These are phyloP conservation scores for Thalassiosira mediterranea DNA, from an alignment of 352 stramenopile species.

Conservation along the genomic window DNA sequence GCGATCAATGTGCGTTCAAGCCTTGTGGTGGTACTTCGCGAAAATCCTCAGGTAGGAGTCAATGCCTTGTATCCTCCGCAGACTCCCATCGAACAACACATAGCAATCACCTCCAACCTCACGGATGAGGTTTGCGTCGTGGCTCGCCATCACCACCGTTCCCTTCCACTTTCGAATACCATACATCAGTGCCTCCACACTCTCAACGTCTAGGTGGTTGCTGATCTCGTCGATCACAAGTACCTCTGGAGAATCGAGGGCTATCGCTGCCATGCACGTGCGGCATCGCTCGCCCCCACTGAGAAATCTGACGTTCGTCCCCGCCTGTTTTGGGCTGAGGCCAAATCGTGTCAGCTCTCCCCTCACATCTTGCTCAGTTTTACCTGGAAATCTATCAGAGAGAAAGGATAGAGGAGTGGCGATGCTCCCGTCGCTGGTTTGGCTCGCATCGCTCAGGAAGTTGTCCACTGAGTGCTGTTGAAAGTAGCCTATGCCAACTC, in stretches of 20 bases:
- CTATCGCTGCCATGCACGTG: conserved; percentile 94
- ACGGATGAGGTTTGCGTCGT: conserved; percentile 69
- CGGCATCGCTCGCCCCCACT: conserved; percentile 95
- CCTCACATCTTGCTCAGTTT: conserved; percentile 76
- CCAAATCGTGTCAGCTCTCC: conserved; percentile 77
- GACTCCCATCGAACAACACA: conserved; percentile 60
- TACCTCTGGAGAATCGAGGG: conserved; percentile 93
- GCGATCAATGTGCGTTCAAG: too few relatives aligned
- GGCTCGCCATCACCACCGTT: conserved; percentile 58
- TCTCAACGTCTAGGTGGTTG: conserved; percentile 86
- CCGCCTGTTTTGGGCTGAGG: conserved; percentile 61
- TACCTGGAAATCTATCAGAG: conserved; percentile 49
- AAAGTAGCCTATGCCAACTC: conserved; percentile 63
- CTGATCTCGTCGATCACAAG: conserved; percentile 87
- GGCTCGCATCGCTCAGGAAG: conserved; percentile 32
- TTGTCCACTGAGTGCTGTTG: conserved; percentile 92
- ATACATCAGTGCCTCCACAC: conserved; percentile 72
- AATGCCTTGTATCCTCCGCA: conserved; percentile 62
- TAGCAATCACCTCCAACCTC: conserved; percentile 56
- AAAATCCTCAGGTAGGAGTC: conserved; percentile 85
- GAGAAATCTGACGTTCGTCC: conserved; percentile 80
- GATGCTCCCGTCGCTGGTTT: conserved; percentile 4
- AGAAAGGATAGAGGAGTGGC: conserved; percentile 61
- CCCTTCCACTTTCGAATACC: conserved; percentile 73
- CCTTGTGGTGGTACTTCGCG: conserved; percentile 17